These are phyloP conservation scores for Yamadazyma nakazawae DNA, from an alignment of 805 yeast species.

Conservation along the genomic window DNA sequence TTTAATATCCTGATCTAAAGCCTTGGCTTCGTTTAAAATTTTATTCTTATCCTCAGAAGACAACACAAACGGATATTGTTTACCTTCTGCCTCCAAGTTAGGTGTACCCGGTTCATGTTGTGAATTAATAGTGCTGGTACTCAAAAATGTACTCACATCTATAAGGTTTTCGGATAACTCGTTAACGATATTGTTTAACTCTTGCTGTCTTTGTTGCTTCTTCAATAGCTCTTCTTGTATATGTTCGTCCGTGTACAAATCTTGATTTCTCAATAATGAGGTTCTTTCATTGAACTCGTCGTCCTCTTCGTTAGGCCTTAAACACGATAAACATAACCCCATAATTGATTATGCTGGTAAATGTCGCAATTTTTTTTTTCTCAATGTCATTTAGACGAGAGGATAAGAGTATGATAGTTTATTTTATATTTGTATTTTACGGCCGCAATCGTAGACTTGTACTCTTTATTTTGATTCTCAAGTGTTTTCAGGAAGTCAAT, in stretches of 20 bases:
- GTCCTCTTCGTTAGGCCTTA: slow-evolving; percentile 34
- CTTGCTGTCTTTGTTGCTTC: slow-evolving; percentile 47
- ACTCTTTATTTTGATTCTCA: too few relatives aligned
- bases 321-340: slow-evolving; percentile 51
- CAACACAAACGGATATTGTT: slow-evolving; percentile 22
- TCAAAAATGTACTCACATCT: slow-evolving; percentile 34
- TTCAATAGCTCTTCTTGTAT: slow-evolving; percentile 35
- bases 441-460: too few relatives aligned
- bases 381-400: not conserved
- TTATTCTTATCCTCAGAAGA: slow-evolving; percentile 21
- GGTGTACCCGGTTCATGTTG: slow-evolving; percentile 6
- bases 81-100: slow-evolving; percentile 2
- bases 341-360: slow-evolving; percentile 18
- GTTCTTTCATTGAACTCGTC: slow-evolving; percentile 40
- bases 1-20: slow-evolving; percentile 16
- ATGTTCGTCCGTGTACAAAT: slow-evolving; percentile 27
- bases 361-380: not conserved
- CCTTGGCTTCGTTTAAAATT: slow-evolving; percentile 20
- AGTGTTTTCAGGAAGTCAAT: too few relatives aligned
- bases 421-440: too few relatives aligned
- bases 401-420: too few relatives aligned
- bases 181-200: slow-evolving; percentile 44
- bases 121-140: slow-evolving; percentile 5
- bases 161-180: slow-evolving; percentile 37
- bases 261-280: slow-evolving; percentile 28